These are phyloP conservation scores for Lactarius evosmus DNA, from an alignment of 768 basidiomycete genomes.

Conservation along the genomic window DNA sequence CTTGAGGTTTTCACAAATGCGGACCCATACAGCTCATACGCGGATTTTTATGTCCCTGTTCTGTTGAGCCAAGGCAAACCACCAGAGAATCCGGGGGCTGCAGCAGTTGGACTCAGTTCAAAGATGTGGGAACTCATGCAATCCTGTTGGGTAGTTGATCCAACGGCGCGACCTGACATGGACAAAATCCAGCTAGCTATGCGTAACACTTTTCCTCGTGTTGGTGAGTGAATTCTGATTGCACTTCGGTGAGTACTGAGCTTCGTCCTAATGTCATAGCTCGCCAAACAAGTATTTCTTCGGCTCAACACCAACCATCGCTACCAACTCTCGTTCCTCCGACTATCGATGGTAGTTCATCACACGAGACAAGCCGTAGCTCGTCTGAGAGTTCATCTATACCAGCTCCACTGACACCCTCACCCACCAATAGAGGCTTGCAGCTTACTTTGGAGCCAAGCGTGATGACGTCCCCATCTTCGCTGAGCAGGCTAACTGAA, in stretches of 20 bases:
- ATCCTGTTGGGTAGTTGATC: constrained; percentile 12
- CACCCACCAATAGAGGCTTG: not conserved
- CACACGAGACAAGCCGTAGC: not conserved
- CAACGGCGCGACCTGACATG: constrained; percentile 15
- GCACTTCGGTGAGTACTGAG: not conserved
- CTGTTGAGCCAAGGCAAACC: constrained; percentile 3
- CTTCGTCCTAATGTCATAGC: not conserved
- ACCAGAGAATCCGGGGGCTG: constrained; percentile 7
- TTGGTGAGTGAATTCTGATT: not conserved
- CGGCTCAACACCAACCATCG: not conserved
- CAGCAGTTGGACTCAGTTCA: constrained; percentile 7
- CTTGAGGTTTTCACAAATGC: constrained; percentile 19
- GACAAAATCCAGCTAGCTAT: not conserved
- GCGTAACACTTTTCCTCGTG: not conserved
- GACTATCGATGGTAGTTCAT: not conserved
- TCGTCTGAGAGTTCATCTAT: not conserved
- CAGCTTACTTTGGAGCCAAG: not conserved
- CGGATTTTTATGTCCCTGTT: constrained; percentile 7
- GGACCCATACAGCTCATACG: constrained; percentile 9
- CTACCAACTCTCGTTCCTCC: not conserved
- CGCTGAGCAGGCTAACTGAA: not conserved
- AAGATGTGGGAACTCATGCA: constrained; percentile 23
- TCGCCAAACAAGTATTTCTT: not conserved
- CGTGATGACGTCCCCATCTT: fast-evolving
- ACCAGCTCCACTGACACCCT: not conserved